Evolutionary conservation across 2,329 filamentous ascomycete species (phyloP), one percentile per base, ranked within the genome.

Genomic region (Leptographium procerum): DNA sequence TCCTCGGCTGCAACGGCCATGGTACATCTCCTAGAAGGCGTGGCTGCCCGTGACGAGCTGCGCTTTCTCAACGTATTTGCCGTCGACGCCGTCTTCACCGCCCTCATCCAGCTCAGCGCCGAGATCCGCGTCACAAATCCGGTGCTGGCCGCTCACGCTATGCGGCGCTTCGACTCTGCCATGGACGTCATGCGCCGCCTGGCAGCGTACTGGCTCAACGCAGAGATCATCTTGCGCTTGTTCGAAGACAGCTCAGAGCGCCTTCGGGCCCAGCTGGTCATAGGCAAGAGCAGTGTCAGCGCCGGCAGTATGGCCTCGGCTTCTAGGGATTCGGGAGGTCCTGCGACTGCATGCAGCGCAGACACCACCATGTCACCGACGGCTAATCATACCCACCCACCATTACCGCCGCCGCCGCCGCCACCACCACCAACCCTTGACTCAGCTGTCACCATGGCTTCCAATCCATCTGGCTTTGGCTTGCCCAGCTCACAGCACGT

Each of bases 191-290:
- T 66, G 43, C 53, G 61, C 24, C 52, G 57, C 28, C 57, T 66
- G 28, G 62, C 65, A 1, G 59, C 58, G 1, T 63, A 57, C 33
- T 66, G 65, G 65, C 64, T 62, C 7, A 64, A 65, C 22, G 65
- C 64, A 1, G 59, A 64, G 34, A 48, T 62, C 14, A 61, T 66
- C 9, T 33, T 65, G 34, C 59, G 59, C 5, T 59, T 66, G 34
- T 66, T 66, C 33, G 65, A 66, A 43, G 62, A 62, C 33, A 56
- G 58, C 11, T 60, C 60, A 1, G 58, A 60, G 50, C 40, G 56
- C 6, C 45, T 55, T 11, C 52, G 56, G 1, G 13, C 52, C 4
- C 55, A 58, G 40, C 48, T 60, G 36, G 33, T 50, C 22, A 57
- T 60, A 3, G 59, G 59, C 2, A 58, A 58, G 19, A 58, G 47